Evolutionary conservation across 441 rosid species (phyloP).

Genomic region (Populus hybrid): DNA sequence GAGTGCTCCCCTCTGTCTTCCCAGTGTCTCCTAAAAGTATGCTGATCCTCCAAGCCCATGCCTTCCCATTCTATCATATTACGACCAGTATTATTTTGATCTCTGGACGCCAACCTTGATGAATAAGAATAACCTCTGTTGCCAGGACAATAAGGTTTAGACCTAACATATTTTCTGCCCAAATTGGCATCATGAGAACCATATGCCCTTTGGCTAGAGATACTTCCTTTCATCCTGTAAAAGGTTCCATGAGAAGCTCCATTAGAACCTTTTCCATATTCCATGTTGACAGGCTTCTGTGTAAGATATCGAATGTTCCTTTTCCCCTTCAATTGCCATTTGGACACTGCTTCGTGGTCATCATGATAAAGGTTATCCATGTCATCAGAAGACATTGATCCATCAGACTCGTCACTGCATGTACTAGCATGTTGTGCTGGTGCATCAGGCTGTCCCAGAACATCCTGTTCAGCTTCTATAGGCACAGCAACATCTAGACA

Average conservation of each 20-base stretch:
- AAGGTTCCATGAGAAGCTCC: constrained; percentile 38
- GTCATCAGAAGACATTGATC: constrained; percentile 65
- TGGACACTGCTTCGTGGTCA: constrained; percentile 67
- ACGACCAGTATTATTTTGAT: constrained; percentile 35
- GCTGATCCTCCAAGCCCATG: constrained; percentile 46
- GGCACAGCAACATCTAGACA: constrained; percentile 43
- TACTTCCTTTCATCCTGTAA: constrained; percentile 36
- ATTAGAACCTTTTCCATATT: constrained; percentile 27
- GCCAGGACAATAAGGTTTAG: constrained; percentile 38
- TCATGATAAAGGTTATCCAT: constrained; percentile 45
- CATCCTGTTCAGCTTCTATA: constrained; percentile 38
- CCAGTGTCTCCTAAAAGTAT: constrained; percentile 35
- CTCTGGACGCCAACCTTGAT: constrained; percentile 38
- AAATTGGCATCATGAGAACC: constrained; percentile 42
- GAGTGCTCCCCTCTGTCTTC: constrained; percentile 38
- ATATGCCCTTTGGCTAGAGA: constrained; percentile 32
- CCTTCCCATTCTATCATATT: constrained; percentile 53
- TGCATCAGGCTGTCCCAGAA: constrained; percentile 37
- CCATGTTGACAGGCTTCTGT: constrained; percentile 45
- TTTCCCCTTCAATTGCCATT: constrained; percentile 91
- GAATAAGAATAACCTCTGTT: constrained; percentile 36
- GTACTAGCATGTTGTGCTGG: constrained; percentile 55
- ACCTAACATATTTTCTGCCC: constrained; percentile 38
- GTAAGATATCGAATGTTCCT: constrained; percentile 69
- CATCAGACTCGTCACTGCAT: constrained; percentile 72